A percentile compares a stretch with the other conserved stretches of the same genome.
phyloP scores from a whole-genome alignment of 2,329 filamentous ascomycete species.

The Ophiosphaerella herpotricha region DNA sequence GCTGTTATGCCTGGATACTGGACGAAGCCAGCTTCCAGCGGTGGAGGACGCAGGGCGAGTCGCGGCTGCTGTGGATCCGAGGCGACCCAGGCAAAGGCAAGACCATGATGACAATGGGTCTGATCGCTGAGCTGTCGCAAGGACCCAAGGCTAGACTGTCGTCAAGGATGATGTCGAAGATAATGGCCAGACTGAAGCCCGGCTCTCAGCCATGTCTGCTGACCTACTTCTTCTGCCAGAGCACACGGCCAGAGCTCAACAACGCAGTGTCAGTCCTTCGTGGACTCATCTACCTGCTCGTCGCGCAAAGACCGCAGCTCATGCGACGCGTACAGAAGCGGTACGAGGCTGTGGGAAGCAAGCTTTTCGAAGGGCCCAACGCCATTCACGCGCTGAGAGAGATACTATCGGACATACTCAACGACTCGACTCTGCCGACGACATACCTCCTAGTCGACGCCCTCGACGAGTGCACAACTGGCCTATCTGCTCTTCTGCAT shows the following conservation, averaged over 20 bases:
- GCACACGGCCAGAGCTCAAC: background rate
- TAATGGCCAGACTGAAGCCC: too few relatives aligned
- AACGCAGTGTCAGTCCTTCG: constrained; percentile 1
- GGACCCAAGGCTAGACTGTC: background rate
- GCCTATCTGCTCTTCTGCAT: too few relatives aligned
- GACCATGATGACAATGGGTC: constrained; percentile 2
- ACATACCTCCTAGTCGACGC: too few relatives aligned
- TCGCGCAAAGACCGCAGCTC: constrained; percentile 1
- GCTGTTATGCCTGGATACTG: constrained; percentile 9
- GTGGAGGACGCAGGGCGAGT: constrained; percentile 3
- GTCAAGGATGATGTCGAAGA: too few relatives aligned
- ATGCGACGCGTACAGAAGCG: background rate
- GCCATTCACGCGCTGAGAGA: background rate
- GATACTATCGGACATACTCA: too few relatives aligned
- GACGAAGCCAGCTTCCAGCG: constrained; percentile 2
- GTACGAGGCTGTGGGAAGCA: constrained; percentile 1
- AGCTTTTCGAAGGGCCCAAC: background rate
- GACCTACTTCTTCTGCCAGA: constrained; percentile 49
- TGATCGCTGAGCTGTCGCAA: constrained; percentile 1
- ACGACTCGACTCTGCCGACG: too few relatives aligned
- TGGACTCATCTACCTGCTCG: constrained; percentile 2
- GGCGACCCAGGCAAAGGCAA: constrained; percentile 8
- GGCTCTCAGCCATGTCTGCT: background rate
- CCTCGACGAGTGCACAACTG: too few relatives aligned
- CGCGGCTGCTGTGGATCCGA: constrained; percentile 5